Percentiles rank a stretch among this genome's conserved stretches.
Conservation (phyloP, 169 alveolate genomes). For the Cryptosporidium andersoni region DNA sequence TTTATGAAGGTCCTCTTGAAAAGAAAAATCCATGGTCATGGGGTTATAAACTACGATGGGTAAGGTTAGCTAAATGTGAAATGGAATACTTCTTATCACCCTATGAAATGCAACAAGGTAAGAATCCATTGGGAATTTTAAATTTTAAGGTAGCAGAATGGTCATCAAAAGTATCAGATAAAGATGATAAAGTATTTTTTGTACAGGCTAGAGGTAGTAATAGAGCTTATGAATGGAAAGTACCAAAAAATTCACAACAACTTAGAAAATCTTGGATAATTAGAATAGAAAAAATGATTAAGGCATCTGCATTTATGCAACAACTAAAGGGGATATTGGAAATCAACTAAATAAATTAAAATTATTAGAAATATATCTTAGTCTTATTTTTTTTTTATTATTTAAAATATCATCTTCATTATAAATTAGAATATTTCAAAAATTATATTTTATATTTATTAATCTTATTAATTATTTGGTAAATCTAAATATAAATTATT, state of each 20-base stretch:
- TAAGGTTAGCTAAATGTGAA: constrained; percentile 39
- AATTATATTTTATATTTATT: too few relatives aligned
- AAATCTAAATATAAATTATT: too few relatives aligned
- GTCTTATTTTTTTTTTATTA: too few relatives aligned
- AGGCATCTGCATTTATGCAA: constrained; percentile 66
- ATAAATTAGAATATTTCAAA: too few relatives aligned
- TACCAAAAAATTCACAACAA: constrained; percentile 53
- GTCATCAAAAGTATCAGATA: constrained; percentile 29
- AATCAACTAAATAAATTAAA: not conserved
- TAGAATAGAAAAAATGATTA: constrained; percentile 57
- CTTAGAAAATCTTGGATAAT: constrained; percentile 59
- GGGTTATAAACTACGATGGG: constrained; percentile 70
- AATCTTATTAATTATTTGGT: too few relatives aligned
- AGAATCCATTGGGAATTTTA: constrained; percentile 52
- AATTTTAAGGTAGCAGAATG: constrained; percentile 67
- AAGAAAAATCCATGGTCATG: constrained; percentile 69
- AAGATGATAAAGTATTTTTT: constrained; percentile 41
- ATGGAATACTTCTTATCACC: constrained; percentile 65
- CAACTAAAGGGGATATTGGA: constrained; percentile 58
- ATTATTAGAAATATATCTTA: too few relatives aligned
- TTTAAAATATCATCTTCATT: too few relatives aligned
- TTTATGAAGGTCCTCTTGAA: constrained; percentile 65
- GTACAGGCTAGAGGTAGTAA: constrained; percentile 17
- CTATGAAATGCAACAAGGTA: constrained; percentile 22
- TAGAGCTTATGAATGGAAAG: constrained; percentile 66